A percentile compares a stretch with the other conserved stretches of the same genome.
These are phyloP conservation scores for Yamadazyma triangularis DNA, from an alignment of 1,139 yeast genomes.

Conservation along the genomic window DNA sequence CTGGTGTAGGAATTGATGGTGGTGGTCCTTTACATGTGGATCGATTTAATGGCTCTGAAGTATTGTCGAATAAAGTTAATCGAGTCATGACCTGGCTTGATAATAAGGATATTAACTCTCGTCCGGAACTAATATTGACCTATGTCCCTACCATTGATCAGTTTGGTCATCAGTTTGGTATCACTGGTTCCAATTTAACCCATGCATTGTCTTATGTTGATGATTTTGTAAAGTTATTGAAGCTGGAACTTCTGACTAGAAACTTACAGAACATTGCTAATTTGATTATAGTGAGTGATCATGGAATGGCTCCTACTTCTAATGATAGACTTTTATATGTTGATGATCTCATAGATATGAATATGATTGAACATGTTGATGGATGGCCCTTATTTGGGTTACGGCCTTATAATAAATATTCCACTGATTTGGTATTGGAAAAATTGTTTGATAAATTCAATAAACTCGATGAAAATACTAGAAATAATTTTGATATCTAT, in stretches of 20 bases:
- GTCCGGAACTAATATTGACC: constrained; percentile 78
- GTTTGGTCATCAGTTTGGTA: constrained; percentile 69
- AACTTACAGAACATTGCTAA: constrained; percentile 65
- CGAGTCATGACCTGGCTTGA: constrained; percentile 69
- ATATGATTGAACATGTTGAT: constrained; percentile 56
- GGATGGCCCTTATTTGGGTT: constrained; percentile 89
- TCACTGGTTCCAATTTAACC: constrained; percentile 53
- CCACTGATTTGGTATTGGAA: constrained; percentile 16
- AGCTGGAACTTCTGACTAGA: constrained; percentile 45
- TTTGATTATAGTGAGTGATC: constrained; percentile 77
- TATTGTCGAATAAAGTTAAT: constrained; percentile 50
- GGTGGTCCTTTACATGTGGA: constrained; percentile 58
- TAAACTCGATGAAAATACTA: constrained; percentile 14
- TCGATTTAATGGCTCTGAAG: constrained; percentile 60
- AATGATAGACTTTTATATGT: constrained; percentile 58
- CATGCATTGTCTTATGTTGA: constrained; percentile 64
- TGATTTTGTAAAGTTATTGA: constrained; percentile 48
- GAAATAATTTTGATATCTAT: constrained; percentile 33
- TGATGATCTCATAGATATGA: constrained; percentile 61
- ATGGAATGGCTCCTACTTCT: constrained; percentile 90
- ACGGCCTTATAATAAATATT: constrained; percentile 44
- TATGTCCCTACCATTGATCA: constrained; percentile 82
- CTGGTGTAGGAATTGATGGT: constrained; percentile 35
- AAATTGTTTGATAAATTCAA: constrained; percentile 20
- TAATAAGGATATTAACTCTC: constrained; percentile 31